Evolutionary conservation across 2,329 filamentous ascomycete species (phyloP), one percentile per base, ranked within the genome.

Genomic region (Emmonsia crescens): DNA sequence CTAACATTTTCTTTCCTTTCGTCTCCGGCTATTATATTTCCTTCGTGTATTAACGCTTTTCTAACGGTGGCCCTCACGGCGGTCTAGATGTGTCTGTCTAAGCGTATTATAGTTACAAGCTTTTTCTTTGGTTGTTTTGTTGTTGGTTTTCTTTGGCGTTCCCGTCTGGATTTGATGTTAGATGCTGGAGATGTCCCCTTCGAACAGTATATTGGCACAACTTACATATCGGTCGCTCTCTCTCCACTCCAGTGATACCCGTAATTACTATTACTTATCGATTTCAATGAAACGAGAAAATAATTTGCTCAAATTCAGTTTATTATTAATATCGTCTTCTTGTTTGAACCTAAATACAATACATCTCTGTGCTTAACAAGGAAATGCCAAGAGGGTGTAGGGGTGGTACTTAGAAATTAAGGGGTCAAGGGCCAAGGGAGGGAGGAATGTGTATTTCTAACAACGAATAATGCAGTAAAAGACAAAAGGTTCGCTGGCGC

Each of bases 161-260:
- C 12, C 12, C 8, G 24, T 57, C 27, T 57, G 40, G 38, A 44
- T 31, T 44, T 44, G 24, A 10, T 44, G 24, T 57, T 44, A 38
- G 56, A 46, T 40, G 19, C 27, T 36, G 29, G 36, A 38, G 56
- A 57, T 57, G 27, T 44, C 24, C 56, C 16, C 24, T 57, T 46
- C 5, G 36, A 27, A 27, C 10, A 38, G 1, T 46, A 46, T 27
- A 57, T 57, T 33, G 29, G 56, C 40, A 27, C 40, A 57, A 29
- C 16, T 19, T 38, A 42, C 54, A 57, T 42, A 38, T 29, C 51
- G 19, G 31, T 40, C 21, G 12, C 52, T 40, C 21, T 12, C 38
- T 57, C 56, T 57, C 40, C 40, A 29, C 56, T 57, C 56, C 56
- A 57, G 38, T 57, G 56, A 57, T 57, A 57, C 56, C 56, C 56